Conservation (phyloP, 768 basidiomycete species). For the Boletus tylopilopsis region DNA sequence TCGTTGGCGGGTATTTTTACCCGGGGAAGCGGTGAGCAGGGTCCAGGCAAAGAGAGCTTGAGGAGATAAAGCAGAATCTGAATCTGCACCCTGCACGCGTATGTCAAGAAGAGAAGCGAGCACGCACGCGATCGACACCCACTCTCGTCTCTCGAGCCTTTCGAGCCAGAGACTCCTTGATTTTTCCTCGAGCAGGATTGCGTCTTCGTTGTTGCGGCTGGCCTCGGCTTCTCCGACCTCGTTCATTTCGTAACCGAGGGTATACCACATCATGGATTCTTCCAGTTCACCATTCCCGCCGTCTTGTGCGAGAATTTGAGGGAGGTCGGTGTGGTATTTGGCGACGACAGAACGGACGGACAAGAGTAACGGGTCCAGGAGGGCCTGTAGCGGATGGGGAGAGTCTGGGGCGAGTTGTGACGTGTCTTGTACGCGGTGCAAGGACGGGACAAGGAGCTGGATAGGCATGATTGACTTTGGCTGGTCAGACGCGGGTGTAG, state of each 20-base stretch:
- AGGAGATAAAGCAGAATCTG: conserved; percentile 71
- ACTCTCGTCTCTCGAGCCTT: conserved; percentile 69
- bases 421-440: conserved; percentile 46
- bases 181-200: conserved; percentile 40
- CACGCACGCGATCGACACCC: conserved; percentile 17
- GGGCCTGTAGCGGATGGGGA: conserved; percentile 53
- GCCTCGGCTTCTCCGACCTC: conserved; percentile 29
- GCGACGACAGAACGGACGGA: conserved; percentile 49
- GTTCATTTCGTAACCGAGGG: conserved; percentile 53
- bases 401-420: conserved; percentile 27
- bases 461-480: conserved; percentile 71
- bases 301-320: conserved; percentile 52
- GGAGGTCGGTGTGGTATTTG: conserved; percentile 66
- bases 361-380: conserved; percentile 61
- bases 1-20: conserved; percentile 25
- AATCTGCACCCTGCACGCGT: conserved; percentile 56
- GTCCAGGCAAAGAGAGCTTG: conserved; percentile 58
- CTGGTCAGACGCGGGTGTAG: conserved; percentile 11
- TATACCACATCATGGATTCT: conserved; percentile 77
- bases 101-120: conserved; percentile 6
- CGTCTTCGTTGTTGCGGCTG: conserved; percentile 16
- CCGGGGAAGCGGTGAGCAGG: conserved; percentile 28
- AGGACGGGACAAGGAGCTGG: conserved; percentile 47
- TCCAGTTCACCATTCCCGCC: conserved; percentile 63
- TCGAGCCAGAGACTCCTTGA: conserved; percentile 59